Evolutionary conservation across 1,284 basidiomycete genomes (phyloP).

Genomic region (Cutaneotrichosporon sp.): DNA sequence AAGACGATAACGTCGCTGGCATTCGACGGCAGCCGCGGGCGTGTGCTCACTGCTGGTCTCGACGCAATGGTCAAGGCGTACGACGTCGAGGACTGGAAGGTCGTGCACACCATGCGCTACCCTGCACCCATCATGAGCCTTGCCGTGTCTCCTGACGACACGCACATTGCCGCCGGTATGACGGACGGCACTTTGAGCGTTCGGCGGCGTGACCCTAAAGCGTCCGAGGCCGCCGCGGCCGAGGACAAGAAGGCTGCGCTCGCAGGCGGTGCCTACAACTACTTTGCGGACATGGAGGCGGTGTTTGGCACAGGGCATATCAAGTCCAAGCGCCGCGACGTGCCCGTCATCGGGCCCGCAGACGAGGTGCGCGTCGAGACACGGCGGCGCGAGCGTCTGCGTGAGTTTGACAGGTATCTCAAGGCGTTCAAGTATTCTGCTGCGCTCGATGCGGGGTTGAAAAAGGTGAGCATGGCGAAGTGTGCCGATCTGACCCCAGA

Average conservation of each 20-base stretch:
- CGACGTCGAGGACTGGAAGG: slow-evolving; percentile 87
- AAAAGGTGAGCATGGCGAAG: slow-evolving; percentile 56
- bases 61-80: slow-evolving; percentile 99
- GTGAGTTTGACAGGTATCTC: slow-evolving; percentile 81
- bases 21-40: slow-evolving; percentile 61
- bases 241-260: slow-evolving; percentile 53
- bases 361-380: slow-evolving; percentile 73
- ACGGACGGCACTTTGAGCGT: slow-evolving; percentile 92
- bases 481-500: slow-evolving; percentile 33
- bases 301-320: slow-evolving; percentile 58
- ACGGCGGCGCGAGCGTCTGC: slow-evolving; percentile 65
- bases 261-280: slow-evolving; percentile 62
- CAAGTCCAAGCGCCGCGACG: slow-evolving; percentile 54
- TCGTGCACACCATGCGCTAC: slow-evolving; percentile 98
- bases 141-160: slow-evolving; percentile 94
- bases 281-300: slow-evolving; percentile 60
- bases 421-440: slow-evolving; percentile 94
- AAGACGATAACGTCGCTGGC: slow-evolving; percentile 90
- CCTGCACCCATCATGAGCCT: slow-evolving; percentile 86
- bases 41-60: slow-evolving; percentile 82
- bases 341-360: slow-evolving; percentile 51
- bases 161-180: slow-evolving; percentile 93
- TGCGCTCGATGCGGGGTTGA: slow-evolving; percentile 81
- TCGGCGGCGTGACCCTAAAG: slow-evolving; percentile 72
- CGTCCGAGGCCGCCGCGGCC: slow-evolving; percentile 54